Base-by-base conservation (phyloP, 1,284 basidiomycete species). In the Taiwanofungus camphoratus region DNA sequence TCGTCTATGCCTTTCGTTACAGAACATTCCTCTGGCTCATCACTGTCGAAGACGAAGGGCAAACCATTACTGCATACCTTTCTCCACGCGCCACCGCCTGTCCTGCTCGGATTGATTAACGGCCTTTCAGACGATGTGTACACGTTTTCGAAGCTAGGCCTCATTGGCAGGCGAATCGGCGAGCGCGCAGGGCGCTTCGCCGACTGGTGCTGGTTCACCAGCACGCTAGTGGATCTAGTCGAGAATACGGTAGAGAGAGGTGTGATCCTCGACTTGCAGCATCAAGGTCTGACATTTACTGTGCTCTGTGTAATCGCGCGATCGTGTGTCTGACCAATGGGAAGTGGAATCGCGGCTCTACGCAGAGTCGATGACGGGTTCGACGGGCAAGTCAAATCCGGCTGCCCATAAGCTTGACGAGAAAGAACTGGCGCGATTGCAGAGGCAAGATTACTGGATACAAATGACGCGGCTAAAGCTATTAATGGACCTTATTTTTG, bases 121-220 rank as follows among this genome's bases (percentile, higher is more conserved):
- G 77, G 81, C 2, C 60, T 81, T 22, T 73, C 87, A 8, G 87
- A 90, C 54, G 87, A 90, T 63, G 62, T 85, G n/a, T 72, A 74
- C 36, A 87, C 86, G 7, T 76, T 81, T 51, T 79, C 82, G n/a
- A 69, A 68, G 45, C 63, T 90, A 24, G 87, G 87, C 1, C 61
- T 90, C 8, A 52, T 89, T 6, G 76, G 81, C 3, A 74, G 75
- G 51, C 71, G 67, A 40, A 64, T 73, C 1, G 87, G 87, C 16
- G 72, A 76, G 36, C 74, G 78, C 29, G 87, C 85, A 3, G 85
- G 69, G 23, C 73, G 77, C 18, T 77, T 88, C 54, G 77, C 87
- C 1, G 78, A 90, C 59, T 88, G 84, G 82, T 87, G 87, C 58
- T 90, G 87, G 87, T 73, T 90, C 53, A 66, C 82, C 18, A 70